Conservation (phyloP, 306 rosid genomes). For the Glycine soja region DNA sequence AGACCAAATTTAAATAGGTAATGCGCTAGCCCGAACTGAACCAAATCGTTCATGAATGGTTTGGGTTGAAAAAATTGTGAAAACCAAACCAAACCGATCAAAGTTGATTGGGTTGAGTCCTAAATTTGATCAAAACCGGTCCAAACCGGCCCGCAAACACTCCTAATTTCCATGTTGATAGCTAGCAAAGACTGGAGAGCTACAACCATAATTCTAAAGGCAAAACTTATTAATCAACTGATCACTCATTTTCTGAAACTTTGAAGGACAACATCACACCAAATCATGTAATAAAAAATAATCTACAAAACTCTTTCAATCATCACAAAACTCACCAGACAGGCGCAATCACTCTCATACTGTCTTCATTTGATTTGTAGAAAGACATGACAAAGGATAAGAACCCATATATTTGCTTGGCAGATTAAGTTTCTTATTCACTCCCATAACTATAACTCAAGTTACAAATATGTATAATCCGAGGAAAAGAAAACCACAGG, state of each 20-base stretch:
- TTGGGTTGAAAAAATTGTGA: no score
- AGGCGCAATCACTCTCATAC: neutral
- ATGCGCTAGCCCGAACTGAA: no score
- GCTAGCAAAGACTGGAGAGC: conserved; percentile 21
- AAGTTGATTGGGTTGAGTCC: no score
- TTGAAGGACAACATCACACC: conserved; percentile 1
- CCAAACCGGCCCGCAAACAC: no score
- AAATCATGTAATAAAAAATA: conserved; percentile 8
- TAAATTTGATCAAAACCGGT: no score
- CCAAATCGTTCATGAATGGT: no score
- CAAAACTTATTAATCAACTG: conserved; percentile 25
- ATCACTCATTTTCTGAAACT: conserved; percentile 21
- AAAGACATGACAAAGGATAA: conserved; percentile 28
- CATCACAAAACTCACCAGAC: conserved; percentile 12
- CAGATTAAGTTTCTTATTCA: conserved; percentile 3
- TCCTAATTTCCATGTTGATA: conserved; percentile 24
- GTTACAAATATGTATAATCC: neutral
- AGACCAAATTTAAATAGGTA: no score
- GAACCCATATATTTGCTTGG: neutral
- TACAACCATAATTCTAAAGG: conserved; percentile 24
- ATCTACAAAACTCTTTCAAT: neutral
- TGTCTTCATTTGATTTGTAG: conserved; percentile 10
- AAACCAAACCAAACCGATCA: no score
- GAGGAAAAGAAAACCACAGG: conserved; percentile 18
- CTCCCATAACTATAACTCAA: neutral